Evolutionary conservation across 73 alveolate species (phyloP).

Genomic region (Stentor coeruleus): DNA sequence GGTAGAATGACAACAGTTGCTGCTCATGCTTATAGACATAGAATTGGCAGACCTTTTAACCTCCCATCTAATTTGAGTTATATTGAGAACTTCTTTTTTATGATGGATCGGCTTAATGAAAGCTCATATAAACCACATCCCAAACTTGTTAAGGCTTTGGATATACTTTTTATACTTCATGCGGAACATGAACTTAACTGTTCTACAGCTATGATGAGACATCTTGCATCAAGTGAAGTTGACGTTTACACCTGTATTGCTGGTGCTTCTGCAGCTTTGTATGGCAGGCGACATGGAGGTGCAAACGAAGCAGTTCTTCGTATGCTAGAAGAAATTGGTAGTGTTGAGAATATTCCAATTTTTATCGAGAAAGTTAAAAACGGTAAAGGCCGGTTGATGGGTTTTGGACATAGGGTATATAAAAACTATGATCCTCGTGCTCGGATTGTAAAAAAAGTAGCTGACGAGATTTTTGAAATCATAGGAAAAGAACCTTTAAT

Average conservation of each 20-base stretch:
- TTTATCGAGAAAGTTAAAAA: constrained; percentile 78
- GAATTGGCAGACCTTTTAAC: constrained; percentile 69
- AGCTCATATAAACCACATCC: constrained; percentile 71
- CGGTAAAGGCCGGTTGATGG: constrained; percentile 67
- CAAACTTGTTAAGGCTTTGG: constrained; percentile 63
- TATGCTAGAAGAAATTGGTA: constrained; percentile 80
- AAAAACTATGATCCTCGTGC: constrained; percentile 86
- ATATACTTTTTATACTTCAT: constrained; percentile 77
- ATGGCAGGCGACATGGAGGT: constrained; percentile 91
- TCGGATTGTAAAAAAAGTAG: constrained; percentile 61
- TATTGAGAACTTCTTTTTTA: constrained; percentile 80
- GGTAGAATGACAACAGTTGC: constrained; percentile 82
- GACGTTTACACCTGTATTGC: constrained; percentile 82
- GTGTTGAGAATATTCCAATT: constrained; percentile 68
- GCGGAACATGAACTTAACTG: constrained; percentile 93
- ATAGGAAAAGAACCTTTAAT: constrained; percentile 83
- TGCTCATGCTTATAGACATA: constrained; percentile 79
- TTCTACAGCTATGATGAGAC: constrained; percentile 87
- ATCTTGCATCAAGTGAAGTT: constrained; percentile 63
- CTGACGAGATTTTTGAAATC: constrained; percentile 72
- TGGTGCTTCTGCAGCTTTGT: constrained; percentile 83
- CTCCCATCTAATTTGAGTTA: constrained; percentile 65
- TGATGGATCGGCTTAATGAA: constrained; percentile 70
- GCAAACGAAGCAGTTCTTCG: constrained; percentile 91
- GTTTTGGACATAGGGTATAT: constrained; percentile 92